Evolutionary conservation across 305 asterid genomes (phyloP).

Genomic region (Fraxinus xanthoxyloides): DNA sequence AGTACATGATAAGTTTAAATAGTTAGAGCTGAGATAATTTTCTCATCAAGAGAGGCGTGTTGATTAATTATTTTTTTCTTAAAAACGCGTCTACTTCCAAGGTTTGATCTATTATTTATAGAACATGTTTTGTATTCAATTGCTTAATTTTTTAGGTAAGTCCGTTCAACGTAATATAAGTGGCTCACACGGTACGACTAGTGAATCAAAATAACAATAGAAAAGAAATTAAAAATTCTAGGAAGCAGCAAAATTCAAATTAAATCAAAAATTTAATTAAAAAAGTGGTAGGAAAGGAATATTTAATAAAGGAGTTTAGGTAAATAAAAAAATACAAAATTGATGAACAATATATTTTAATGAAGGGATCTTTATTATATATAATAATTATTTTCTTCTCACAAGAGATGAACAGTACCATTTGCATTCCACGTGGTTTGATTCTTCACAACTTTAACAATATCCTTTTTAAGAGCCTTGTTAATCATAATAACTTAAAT

Average conservation of each 20-base stretch:
- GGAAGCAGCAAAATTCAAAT: conserved; percentile 3
- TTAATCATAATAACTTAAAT: background rate
- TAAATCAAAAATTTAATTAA: conserved; percentile 4
- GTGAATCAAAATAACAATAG: conserved; percentile 17
- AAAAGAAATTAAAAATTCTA: background rate
- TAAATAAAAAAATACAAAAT: no score
- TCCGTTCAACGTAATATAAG: background rate
- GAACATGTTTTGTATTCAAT: background rate
- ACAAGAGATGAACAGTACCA: background rate
- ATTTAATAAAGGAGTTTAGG: background rate
- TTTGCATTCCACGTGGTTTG: background rate
- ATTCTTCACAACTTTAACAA: background rate
- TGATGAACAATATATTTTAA: background rate
- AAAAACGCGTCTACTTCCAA: background rate
- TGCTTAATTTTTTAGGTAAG: background rate
- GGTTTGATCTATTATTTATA: no score
- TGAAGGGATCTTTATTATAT: background rate
- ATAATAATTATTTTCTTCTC: background rate
- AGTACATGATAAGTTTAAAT: no score
- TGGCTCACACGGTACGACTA: conserved; percentile 40
- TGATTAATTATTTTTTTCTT: background rate
- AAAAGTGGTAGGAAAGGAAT: conserved; percentile 2
- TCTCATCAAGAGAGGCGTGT: no score
- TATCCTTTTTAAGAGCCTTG: background rate
- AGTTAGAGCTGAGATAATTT: no score